phyloP scores from a whole-genome alignment of 345 rosid species.

The Rubroshorea leprosula region DNA sequence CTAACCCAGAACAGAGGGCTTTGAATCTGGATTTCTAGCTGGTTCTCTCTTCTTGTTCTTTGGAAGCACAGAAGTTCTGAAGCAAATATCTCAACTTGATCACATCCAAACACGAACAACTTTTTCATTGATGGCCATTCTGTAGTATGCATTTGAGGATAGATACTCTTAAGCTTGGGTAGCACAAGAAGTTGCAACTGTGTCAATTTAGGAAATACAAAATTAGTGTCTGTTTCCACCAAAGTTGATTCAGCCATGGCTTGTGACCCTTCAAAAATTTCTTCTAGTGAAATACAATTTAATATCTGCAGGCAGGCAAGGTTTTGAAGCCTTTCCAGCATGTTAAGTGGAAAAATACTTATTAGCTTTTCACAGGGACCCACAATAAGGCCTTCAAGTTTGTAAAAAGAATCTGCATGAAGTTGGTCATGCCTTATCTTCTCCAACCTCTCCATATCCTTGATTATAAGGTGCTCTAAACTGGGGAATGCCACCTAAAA shows the following conservation, averaged over 20 bases:
- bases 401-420: background rate
- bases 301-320: background rate
- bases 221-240: background rate
- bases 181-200: too few relatives aligned
- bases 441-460: background rate
- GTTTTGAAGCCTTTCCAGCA: slow-evolving; percentile 1
- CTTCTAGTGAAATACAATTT: background rate
- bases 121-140: too few relatives aligned
- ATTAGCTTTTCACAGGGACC: background rate
- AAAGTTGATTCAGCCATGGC: background rate
- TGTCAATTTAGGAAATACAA: too few relatives aligned
- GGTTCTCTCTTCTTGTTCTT: too few relatives aligned
- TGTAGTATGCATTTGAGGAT: too few relatives aligned
- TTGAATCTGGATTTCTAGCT: too few relatives aligned
- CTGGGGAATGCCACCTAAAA: slow-evolving; percentile 1
- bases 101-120: too few relatives aligned
- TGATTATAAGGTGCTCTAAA: slow-evolving; percentile 6
- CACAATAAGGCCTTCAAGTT: background rate
- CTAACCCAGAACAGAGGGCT: too few relatives aligned
- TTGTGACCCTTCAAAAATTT: slow-evolving; percentile 5
- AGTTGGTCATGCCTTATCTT: slow-evolving; percentile 3
- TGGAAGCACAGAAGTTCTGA: too few relatives aligned
- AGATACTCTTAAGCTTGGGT: too few relatives aligned
- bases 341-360: background rate
- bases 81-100: too few relatives aligned